Evolutionary conservation across 139 green algal species (phyloP).

Genomic region (Chlamydomonas schloesseri): DNA sequence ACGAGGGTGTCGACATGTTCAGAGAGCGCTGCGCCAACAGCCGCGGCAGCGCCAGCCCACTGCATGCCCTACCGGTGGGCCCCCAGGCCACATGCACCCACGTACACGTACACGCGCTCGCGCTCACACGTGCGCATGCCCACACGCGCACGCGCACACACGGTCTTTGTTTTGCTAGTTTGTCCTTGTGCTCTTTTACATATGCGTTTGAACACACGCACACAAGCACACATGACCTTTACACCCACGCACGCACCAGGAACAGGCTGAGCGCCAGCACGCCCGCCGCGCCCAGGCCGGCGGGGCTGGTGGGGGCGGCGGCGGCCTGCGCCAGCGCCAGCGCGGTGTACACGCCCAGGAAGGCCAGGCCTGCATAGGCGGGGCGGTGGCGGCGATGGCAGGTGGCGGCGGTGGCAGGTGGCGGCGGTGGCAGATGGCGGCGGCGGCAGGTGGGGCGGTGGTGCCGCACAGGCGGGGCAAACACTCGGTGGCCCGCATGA

Average conservation of each 20-base stretch:
- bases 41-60: no score
- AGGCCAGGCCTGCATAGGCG: slow-evolving; percentile 64
- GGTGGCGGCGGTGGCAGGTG: no score
- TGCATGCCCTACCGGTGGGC: no score
- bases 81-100: background rate
- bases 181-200: no score
- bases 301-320: background rate
- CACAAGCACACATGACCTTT: background rate
- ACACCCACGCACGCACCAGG: slow-evolving; percentile 49
- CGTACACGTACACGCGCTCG: no score
- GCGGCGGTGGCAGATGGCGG: no score
- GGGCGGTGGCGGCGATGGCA: no score
- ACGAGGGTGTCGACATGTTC: background rate
- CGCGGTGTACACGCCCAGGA: slow-evolving; percentile 73
- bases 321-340: slow-evolving; percentile 22
- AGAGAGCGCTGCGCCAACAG: background rate
- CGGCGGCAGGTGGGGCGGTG: no score
- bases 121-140: background rate
- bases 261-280: slow-evolving; percentile 48
- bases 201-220: background rate
- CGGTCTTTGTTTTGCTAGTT: no score
- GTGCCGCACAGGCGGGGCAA: no score
- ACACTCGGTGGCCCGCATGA: no score
- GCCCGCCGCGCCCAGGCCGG: background rate
- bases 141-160: background rate